A percentile compares a stretch with the other conserved stretches of the same genome.
These are phyloP conservation scores for Paxillus ammoniavirescens DNA, from an alignment of 768 basidiomycete genomes.

Conservation along the genomic window DNA sequence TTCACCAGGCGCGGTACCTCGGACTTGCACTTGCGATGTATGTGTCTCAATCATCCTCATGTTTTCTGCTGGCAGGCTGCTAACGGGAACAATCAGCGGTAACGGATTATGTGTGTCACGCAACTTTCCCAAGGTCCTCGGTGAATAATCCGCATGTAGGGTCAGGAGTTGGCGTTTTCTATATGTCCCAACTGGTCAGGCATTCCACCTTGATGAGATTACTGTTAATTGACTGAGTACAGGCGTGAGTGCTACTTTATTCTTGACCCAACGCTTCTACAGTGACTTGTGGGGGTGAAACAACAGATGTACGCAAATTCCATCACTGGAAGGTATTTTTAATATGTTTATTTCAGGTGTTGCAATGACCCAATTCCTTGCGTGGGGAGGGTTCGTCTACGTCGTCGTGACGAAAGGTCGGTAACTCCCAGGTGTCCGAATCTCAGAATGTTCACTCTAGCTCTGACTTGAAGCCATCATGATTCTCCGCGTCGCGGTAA, in stretches of 20 bases:
- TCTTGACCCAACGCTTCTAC: too few species aligned
- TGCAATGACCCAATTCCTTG: neutral
- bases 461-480: constrained; percentile 6
- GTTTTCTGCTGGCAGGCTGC: neutral
- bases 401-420: constrained; percentile 1
- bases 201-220: neutral
- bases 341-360: neutral
- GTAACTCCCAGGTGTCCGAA: neutral
- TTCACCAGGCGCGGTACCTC: constrained; percentile 4
- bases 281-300: neutral
- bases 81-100: neutral
- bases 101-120: constrained; percentile 1
- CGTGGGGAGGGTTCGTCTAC: neutral
- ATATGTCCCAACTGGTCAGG: constrained; percentile 1
- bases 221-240: neutral
- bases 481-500: constrained; percentile 13
- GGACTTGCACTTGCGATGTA: constrained; percentile 7
- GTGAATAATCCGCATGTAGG: neutral
- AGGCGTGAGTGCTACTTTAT: constrained; percentile 4
- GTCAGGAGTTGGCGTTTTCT: neutral
- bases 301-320: constrained; percentile 1
- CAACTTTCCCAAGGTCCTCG: neutral
- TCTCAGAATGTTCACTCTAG: neutral
- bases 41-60: neutral
- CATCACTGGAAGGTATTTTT: neutral